A percentile compares a stretch with the other conserved stretches of the same genome.
These are phyloP conservation scores for Trichoderma citrinoviride DNA, from an alignment of 2,329 filamentous ascomycete genomes.

Conservation along the genomic window DNA sequence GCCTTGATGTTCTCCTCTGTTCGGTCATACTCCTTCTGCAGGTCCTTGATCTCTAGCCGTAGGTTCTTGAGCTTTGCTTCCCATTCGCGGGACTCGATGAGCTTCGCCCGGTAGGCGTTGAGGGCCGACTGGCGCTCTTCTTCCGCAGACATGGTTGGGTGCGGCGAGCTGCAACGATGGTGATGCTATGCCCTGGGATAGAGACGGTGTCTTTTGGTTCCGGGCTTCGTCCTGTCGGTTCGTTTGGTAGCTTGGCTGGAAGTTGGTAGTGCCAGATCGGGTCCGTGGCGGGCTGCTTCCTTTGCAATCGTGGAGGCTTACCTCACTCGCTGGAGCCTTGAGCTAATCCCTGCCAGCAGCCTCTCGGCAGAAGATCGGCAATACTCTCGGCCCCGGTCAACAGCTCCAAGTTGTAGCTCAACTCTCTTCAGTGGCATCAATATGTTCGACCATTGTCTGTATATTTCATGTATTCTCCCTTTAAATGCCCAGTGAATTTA, in stretches of 20 bases:
- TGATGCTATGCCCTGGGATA: not conserved
- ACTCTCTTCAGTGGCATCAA: not conserved
- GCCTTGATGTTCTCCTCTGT: slow-evolving; percentile 99
- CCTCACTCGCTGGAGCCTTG: slow-evolving; percentile 43
- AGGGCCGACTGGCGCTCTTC: slow-evolving; percentile 67
- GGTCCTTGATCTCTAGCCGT: slow-evolving; percentile 90
- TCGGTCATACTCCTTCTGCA: slow-evolving; percentile 92
- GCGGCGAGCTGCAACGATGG: not conserved
- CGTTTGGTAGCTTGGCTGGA: not conserved
- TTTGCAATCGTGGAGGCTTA: slow-evolving; percentile 35
- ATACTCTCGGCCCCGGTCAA: not conserved
- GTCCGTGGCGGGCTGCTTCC: slow-evolving; percentile 25
- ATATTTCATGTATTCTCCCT: too few relatives aligned
- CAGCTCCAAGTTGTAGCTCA: not conserved
- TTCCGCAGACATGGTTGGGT: slow-evolving; percentile 51
- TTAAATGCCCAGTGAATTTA: too few relatives aligned
- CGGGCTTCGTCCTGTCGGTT: not conserved
- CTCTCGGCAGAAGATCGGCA: slow-evolving; percentile 37
- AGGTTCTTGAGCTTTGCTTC: slow-evolving; percentile 95
- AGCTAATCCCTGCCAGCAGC: slow-evolving; percentile 28
- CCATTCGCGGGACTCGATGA: slow-evolving; percentile 96
- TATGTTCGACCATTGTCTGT: not conserved
- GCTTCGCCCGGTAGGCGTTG: slow-evolving; percentile 73
- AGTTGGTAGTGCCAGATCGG: slow-evolving; percentile 23
- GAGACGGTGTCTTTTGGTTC: not conserved